Base-by-base conservation (phyloP, 2,329 filamentous ascomycete genomes). In the Juglanconis juglandina region DNA sequence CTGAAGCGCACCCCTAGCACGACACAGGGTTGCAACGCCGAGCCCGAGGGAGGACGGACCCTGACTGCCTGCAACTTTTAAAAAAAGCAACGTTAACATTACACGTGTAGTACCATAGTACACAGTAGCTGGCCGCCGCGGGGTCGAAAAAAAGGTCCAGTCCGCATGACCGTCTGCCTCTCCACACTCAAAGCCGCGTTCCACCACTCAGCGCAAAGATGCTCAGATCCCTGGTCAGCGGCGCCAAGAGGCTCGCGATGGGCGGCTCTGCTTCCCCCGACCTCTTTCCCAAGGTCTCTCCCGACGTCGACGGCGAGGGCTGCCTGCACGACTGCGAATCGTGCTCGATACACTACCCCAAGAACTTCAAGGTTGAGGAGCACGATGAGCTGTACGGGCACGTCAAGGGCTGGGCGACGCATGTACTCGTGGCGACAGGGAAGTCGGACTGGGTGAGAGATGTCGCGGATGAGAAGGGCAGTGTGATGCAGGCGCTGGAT, bases 401-500 rank as follows among this genome's bases (percentile, higher is more conserved):
- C 61, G 84, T 97, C 64, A 90, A 92, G 70, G 91, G 87, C 41
- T 98, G 92, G 90, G 88, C 86, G 69, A 95, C 92, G 24, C 95
- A 99, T 75, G 72, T 96, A 63, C 79, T 99, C 37, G 92, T 98
- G 14, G 95, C 92, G 32, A 99, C 95, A n/a, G 91, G 92, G 63
- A 96, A 97, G 83, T 84, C 88, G 33, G 95, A 99, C 75, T 99
- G 95, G 95, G 89, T 94, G 70, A 79, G 91, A 62, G 89, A 96
- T 77, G 91, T 96, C 50, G 86, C 85, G 59, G 90, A 98, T 70
- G 95, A 98, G 79, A 88, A 90, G 74, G 90, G 89, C 5, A 92
- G 88, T 71, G 82, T 94, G 37, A 94, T 94, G 90, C 81, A 92
- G 77, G 90, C 89, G 1, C 83, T 93, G 67, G 82, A 76, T 13